Percentiles rank a stretch among this genome's conserved stretches.
phyloP scores from a whole-genome alignment of 768 basidiomycete genomes.

The Amanita pseudoporphyria region DNA sequence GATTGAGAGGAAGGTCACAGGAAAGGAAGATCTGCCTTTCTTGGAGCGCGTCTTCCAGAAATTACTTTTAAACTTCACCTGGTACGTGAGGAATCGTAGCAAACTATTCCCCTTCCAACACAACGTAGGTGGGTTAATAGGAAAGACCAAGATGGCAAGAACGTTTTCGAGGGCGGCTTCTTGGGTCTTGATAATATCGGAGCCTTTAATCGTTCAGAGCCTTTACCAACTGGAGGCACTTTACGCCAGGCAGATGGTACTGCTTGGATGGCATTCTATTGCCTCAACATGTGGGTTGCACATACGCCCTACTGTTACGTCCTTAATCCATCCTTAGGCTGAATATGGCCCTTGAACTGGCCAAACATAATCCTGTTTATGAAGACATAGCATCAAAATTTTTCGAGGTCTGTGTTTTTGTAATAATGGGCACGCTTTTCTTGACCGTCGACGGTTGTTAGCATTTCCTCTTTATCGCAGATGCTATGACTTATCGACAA shows the following conservation, averaged over 20 bases:
- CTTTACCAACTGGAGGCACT: constrained; percentile 87
- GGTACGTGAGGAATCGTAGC: constrained; percentile 33
- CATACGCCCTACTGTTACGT: neutral
- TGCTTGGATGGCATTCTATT: constrained; percentile 99
- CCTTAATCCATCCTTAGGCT: constrained; percentile 42
- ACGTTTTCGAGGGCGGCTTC: constrained; percentile 98
- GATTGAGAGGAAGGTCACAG: constrained; percentile 93
- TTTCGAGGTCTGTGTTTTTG: constrained; percentile 51
- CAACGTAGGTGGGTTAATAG: constrained; percentile 88
- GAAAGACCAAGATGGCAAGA: constrained; percentile 90
- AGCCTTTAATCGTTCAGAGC: constrained; percentile 95
- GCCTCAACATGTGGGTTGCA: constrained; percentile 74
- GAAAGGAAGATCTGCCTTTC: constrained; percentile 84
- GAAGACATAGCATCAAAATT: constrained; percentile 99
- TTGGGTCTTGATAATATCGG: constrained; percentile 97
- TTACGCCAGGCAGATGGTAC: constrained; percentile 98
- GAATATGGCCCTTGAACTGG: constrained; percentile 94
- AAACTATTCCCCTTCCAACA: neutral
- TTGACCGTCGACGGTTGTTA: constrained; percentile 18
- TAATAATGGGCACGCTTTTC: neutral
- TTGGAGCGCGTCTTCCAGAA: constrained; percentile 99
- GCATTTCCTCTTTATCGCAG: constrained; percentile 98
- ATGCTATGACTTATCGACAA: constrained; percentile 91
- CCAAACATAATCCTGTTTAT: constrained; percentile 95
- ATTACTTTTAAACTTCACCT: constrained; percentile 92